phyloP scores from a whole-genome alignment of 2,329 filamentous ascomycete species.

The Alternaria angustiovoidea region DNA sequence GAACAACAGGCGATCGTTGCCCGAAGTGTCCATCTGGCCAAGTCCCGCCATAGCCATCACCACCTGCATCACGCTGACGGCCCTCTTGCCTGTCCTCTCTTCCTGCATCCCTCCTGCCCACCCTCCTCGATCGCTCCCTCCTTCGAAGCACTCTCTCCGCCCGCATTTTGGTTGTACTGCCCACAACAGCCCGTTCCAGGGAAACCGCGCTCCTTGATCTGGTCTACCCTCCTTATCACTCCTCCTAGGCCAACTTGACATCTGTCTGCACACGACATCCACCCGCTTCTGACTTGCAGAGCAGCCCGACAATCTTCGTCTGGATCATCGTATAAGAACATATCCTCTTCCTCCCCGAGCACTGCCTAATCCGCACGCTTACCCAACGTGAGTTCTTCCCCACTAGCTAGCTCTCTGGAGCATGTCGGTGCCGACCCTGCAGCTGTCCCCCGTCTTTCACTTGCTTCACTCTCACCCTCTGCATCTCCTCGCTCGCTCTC shows the following conservation, averaged over 20 bases:
- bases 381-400: constrained; percentile 39
- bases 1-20: constrained; percentile 38
- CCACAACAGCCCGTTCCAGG: constrained; percentile 41
- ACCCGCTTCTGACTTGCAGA: constrained; percentile 39
- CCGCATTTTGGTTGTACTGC: constrained; percentile 41
- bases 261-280: constrained; percentile 26
- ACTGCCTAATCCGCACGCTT: constrained; percentile 27
- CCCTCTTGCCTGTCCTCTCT: constrained; percentile 25
- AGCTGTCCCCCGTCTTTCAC: constrained; percentile 18
- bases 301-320: constrained; percentile 3
- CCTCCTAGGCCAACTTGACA: constrained; percentile 19
- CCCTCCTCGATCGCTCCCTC: constrained; percentile 47
- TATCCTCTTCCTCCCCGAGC: constrained; percentile 38
- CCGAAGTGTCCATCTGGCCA: constrained; percentile 28
- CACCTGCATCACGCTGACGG: constrained; percentile 22
- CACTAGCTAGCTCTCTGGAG: constrained; percentile 37
- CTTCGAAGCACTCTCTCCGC: constrained; percentile 49
- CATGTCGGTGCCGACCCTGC: constrained; percentile 29
- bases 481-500: background rate
- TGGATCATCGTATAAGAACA: constrained; percentile 38
- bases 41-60: constrained; percentile 30
- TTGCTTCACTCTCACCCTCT: background rate
- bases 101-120: constrained; percentile 19
- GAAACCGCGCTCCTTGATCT: constrained; percentile 52
- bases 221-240: constrained; percentile 47